Evolutionary conservation across 2,329 filamentous ascomycete species (phyloP).

Genomic region (Clarireedia monteithiana): DNA sequence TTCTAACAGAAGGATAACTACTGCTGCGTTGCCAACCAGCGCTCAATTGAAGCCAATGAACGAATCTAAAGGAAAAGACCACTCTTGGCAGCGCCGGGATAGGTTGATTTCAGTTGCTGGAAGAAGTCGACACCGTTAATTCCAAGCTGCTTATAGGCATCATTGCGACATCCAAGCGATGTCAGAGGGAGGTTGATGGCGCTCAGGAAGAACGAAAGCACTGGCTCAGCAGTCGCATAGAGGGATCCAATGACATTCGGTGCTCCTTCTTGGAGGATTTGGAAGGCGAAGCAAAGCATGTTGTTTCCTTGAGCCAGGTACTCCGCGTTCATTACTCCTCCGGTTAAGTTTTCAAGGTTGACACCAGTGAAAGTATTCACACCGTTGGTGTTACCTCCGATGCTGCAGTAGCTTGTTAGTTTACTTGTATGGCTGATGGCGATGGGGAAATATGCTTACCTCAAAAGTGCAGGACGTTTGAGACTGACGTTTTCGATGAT

Average conservation of each 20-base stretch:
- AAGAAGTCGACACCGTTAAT: not conserved
- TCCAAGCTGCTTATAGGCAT: not conserved
- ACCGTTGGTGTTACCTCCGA: not conserved
- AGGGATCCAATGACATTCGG: not conserved
- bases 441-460: not conserved
- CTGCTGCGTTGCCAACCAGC: too few species aligned
- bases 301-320: conserved; percentile 41
- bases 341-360: conserved; percentile 35
- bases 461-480: not conserved
- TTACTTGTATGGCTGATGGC: not conserved
- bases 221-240: not conserved
- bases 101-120: not conserved
- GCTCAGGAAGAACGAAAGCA: not conserved
- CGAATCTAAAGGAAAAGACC: not conserved
- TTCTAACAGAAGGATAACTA: too few species aligned
- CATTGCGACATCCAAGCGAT: not conserved
- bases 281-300: conserved; percentile 33
- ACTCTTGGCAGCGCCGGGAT: not conserved
- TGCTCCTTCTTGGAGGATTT: not conserved
- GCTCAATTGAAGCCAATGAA: not conserved
- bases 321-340: conserved; percentile 36
- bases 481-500: not conserved
- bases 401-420: not conserved
- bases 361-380: conserved; percentile 42
- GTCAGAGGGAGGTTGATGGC: not conserved